Evolutionary conservation across 495 filamentous ascomycete species (phyloP).

Genomic region (Penicillium psychrofluorescens): DNA sequence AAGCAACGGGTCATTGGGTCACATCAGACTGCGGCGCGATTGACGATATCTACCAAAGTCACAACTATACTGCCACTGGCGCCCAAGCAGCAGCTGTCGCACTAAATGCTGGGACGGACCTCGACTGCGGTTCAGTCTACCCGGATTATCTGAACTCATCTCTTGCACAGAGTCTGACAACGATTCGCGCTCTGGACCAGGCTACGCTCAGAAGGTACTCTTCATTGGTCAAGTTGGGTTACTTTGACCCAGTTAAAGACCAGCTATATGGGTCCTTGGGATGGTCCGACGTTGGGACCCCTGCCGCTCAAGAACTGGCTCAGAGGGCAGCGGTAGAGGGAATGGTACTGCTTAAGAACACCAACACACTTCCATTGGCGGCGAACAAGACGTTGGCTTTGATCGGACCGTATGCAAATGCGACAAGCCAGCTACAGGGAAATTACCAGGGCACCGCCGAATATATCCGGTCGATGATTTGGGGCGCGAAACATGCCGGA

Average conservation of each 20-base stretch:
- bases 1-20: constrained; percentile 44
- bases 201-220: constrained; percentile 49
- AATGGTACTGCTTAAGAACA: constrained; percentile 56
- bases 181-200: constrained; percentile 42
- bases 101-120: constrained; percentile 54
- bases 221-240: constrained; percentile 48
- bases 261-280: constrained; percentile 41
- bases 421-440: constrained; percentile 53
- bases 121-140: constrained; percentile 54
- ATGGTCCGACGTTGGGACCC: constrained; percentile 45
- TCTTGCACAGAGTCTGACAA: constrained; percentile 38
- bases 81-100: constrained; percentile 43
- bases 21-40: constrained; percentile 54
- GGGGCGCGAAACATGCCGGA: constrained; percentile 38
- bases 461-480: constrained; percentile 47
- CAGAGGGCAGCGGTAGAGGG: constrained; percentile 53
- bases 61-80: constrained; percentile 41
- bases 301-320: constrained; percentile 47
- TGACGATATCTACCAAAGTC: constrained; percentile 48
- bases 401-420: constrained; percentile 53
- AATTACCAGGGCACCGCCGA: constrained; percentile 52
- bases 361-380: constrained; percentile 38
- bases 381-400: constrained; percentile 42
- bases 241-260: constrained; percentile 46
- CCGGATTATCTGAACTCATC: constrained; percentile 42